Base-by-base conservation (phyloP, 345 rosid genomes). In the Rhizophora apiculata region DNA sequence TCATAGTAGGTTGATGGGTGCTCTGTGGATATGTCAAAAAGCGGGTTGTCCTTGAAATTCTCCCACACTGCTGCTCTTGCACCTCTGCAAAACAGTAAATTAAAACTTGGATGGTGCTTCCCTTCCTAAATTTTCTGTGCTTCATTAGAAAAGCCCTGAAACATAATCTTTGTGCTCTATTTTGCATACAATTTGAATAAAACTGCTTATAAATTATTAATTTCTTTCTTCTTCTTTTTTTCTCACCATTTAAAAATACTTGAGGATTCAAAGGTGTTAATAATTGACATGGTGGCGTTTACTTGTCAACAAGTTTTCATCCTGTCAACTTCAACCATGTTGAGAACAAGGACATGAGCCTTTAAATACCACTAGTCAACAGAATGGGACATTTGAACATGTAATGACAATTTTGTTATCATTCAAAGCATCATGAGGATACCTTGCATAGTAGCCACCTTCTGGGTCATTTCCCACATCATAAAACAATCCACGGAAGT, bases 21-120 rank as follows among this genome's bases (percentile, higher is more conserved):
- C 60, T 94, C 96, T 4, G 95, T 89, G 64, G 98, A 91, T 75
- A 94, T 89, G 85, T 94, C 98, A 55, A 91, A 91, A 4, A 94
- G 81, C 2, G 90, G 96, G 72, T 94, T 94, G 85, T 89, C 83
- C 80, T 91, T 91, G 78, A 94, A 94, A 71, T 91, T 94, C 78
- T 94, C 98, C 96, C 96, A 94, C 32, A 94, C 97, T 18, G 97
- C 97, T 43, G 96, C 96, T 78, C 97, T 84, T 63, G 98, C 98
- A 46, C 98, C 98, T 74, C 97, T 94, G 82, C 62, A 52, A 61
- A 59, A 52, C 32, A 46, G 59, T 66, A 2, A 75, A 62, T 43
- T 29, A n/a, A 32, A 48, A 19, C 15, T 46, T 8, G 21, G 6
- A 22, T 21, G 4, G 34, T 34, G 3, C 48, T 19, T 20, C 26